Conservation (phyloP, 805 yeast genomes). For the Jamesozyma lodderae region DNA sequence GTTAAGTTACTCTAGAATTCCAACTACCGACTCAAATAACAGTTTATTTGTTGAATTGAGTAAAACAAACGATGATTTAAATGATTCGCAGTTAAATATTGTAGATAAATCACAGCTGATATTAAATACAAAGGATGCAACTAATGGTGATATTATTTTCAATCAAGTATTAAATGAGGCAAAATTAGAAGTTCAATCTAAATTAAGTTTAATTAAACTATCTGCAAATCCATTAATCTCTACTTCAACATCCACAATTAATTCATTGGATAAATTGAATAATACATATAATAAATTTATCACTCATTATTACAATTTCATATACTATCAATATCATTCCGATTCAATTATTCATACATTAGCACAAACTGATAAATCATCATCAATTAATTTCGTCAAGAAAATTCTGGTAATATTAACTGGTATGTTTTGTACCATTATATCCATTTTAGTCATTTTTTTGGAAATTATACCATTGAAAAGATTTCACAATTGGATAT, state of each 20-base stretch:
- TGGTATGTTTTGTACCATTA: constrained; percentile 10
- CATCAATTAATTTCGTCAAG: constrained; percentile 5
- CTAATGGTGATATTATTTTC: constrained; percentile 18
- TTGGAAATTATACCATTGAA: constrained; percentile 23
- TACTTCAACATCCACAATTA: neutral
- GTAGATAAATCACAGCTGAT: constrained; percentile 22
- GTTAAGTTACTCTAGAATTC: constrained; percentile 8
- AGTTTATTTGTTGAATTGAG: constrained; percentile 24
- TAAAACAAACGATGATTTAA: constrained; percentile 27
- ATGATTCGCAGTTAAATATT: constrained; percentile 22
- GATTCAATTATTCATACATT: constrained; percentile 22
- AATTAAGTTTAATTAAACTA: constrained; percentile 13
- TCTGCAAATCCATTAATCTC: constrained; percentile 5
- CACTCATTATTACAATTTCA: constrained; percentile 24
- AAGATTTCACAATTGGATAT: constrained; percentile 21
- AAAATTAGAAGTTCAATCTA: constrained; percentile 21
- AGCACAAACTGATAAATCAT: constrained; percentile 18
- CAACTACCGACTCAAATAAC: constrained; percentile 13
- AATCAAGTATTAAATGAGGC: constrained; percentile 21
- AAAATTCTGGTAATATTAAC: constrained; percentile 5
- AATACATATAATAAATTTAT: constrained; percentile 22
- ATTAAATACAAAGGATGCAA: constrained; percentile 12
- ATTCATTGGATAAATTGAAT: constrained; percentile 19
- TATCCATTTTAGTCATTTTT: constrained; percentile 16
- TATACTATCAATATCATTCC: constrained; percentile 21